Conservation (phyloP, 805 yeast genomes). For the Candida alai region DNA sequence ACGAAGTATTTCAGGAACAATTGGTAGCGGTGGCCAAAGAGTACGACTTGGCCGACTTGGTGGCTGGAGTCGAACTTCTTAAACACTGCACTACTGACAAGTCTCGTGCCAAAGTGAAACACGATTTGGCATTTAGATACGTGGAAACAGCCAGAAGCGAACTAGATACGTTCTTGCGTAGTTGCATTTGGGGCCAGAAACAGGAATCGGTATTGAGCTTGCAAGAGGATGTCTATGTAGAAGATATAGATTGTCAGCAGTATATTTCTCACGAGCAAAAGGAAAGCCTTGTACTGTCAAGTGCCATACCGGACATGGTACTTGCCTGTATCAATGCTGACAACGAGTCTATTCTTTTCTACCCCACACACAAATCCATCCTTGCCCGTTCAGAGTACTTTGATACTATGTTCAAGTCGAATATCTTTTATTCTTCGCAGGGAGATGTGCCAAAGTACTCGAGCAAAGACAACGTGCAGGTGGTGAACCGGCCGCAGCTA, state of each 20-base stretch:
- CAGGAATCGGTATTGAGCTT: slow-evolving; percentile 11
- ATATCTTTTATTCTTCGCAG: slow-evolving; percentile 18
- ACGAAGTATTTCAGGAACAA: slow-evolving; percentile 10
- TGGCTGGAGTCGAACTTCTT: slow-evolving; percentile 28
- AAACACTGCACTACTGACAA: slow-evolving; percentile 18
- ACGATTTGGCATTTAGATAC: slow-evolving; percentile 26
- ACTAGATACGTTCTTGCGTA: slow-evolving; percentile 24
- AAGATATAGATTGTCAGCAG: slow-evolving; percentile 22
- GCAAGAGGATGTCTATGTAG: slow-evolving; percentile 26
- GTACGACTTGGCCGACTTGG: slow-evolving; percentile 34
- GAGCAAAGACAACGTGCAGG: slow-evolving; percentile 4
- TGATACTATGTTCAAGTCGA: slow-evolving; percentile 56
- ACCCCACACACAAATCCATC: slow-evolving; percentile 64
- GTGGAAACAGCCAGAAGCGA: slow-evolving; percentile 34
- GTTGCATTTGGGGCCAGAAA: slow-evolving; percentile 19
- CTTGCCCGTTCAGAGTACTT: slow-evolving; percentile 61
- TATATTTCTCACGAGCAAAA: slow-evolving; percentile 19
- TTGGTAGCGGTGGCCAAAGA: slow-evolving; percentile 29
- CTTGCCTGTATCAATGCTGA: slow-evolving; percentile 31
- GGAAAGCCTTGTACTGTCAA: slow-evolving; percentile 17
- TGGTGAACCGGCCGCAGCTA: slow-evolving; percentile 15
- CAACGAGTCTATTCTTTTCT: slow-evolving; percentile 31
- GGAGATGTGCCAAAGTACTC: slow-evolving; percentile 15
- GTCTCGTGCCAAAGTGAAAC: slow-evolving; percentile 25
- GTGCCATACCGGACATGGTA: slow-evolving; percentile 45